These are phyloP conservation scores for Leishmania tarentolae DNA, from an alignment of 208 protist species.

Conservation along the genomic window DNA sequence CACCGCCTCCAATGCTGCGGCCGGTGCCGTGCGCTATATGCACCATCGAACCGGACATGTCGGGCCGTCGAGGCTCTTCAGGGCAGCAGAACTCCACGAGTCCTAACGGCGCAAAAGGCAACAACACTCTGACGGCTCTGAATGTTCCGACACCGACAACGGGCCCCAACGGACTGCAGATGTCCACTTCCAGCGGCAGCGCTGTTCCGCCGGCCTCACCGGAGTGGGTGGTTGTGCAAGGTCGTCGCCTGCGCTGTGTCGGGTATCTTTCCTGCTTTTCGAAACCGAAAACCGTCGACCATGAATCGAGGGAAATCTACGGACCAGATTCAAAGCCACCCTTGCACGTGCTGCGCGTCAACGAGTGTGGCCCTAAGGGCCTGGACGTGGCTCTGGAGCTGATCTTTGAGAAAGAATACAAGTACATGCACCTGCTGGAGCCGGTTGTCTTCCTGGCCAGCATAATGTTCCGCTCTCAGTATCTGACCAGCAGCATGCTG, in stretches of 20 bases:
- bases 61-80: conserved; percentile 22
- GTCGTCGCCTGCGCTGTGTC: conserved; percentile 63
- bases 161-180: conserved; percentile 2
- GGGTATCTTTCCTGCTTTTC: conserved; percentile 64
- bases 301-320: conserved; percentile 2
- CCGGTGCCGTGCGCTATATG: conserved; percentile 84
- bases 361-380: conserved; percentile 29
- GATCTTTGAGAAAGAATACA: conserved; percentile 60
- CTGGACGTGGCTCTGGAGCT: conserved; percentile 69
- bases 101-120: conserved; percentile 10
- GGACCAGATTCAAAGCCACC: conserved; percentile 9
- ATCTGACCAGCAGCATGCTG: conserved; percentile 74
- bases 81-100: not conserved
- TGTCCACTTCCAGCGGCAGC: not conserved
- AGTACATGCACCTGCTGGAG: conserved; percentile 63
- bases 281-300: conserved; percentile 4
- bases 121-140: conserved; percentile 8
- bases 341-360: conserved; percentile 19
- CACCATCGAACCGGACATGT: conserved; percentile 67
- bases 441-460: conserved; percentile 74
- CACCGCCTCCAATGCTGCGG: conserved; percentile 43
- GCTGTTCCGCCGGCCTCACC: not conserved
- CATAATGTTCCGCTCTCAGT: conserved; percentile 86
- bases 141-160: conserved; percentile 7
- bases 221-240: conserved; percentile 53